phyloP scores from a whole-genome alignment of 2,329 filamentous ascomycete species.

The Aureobasidium sp. region DNA sequence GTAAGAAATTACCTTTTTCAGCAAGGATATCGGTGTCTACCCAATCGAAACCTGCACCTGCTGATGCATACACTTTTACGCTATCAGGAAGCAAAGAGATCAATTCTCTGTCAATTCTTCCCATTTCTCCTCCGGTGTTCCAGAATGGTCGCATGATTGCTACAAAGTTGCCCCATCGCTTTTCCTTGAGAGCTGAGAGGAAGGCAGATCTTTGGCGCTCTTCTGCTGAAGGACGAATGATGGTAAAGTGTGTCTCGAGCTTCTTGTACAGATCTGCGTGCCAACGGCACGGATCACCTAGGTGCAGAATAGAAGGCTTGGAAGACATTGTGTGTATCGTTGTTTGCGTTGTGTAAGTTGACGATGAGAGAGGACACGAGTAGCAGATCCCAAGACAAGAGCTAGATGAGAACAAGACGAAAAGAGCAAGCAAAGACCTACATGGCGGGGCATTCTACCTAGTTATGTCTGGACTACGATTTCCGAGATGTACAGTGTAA shows the following conservation, averaged over 20 bases:
- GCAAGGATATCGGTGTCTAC: slow-evolving; percentile 55
- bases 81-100: slow-evolving; percentile 48
- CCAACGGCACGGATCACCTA: slow-evolving; percentile 40
- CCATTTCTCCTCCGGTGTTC: slow-evolving; percentile 60
- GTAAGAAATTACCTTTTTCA: slow-evolving; percentile 30
- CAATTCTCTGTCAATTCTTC: slow-evolving; percentile 54
- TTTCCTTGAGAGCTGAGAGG: slow-evolving; percentile 32
- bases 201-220: slow-evolving; percentile 31
- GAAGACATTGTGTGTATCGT: slow-evolving; percentile 11
- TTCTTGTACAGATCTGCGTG: slow-evolving; percentile 37
- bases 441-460: background rate
- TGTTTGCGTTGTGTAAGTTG: background rate
- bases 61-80: slow-evolving; percentile 52
- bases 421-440: background rate
- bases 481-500: background rate
- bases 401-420: background rate
- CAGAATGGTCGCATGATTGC: slow-evolving; percentile 54
- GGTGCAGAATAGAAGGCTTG: slow-evolving; percentile 37
- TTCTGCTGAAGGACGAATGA: slow-evolving; percentile 35
- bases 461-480: slow-evolving; percentile 5
- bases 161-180: slow-evolving; percentile 38
- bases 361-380: background rate
- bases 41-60: slow-evolving; percentile 59
- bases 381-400: background rate
- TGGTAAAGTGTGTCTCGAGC: slow-evolving; percentile 31